Percentiles rank a stretch among this genome's conserved stretches.
These are phyloP conservation scores for Vanrija sp. DNA, from an alignment of 1,284 basidiomycete genomes.

Conservation along the genomic window DNA sequence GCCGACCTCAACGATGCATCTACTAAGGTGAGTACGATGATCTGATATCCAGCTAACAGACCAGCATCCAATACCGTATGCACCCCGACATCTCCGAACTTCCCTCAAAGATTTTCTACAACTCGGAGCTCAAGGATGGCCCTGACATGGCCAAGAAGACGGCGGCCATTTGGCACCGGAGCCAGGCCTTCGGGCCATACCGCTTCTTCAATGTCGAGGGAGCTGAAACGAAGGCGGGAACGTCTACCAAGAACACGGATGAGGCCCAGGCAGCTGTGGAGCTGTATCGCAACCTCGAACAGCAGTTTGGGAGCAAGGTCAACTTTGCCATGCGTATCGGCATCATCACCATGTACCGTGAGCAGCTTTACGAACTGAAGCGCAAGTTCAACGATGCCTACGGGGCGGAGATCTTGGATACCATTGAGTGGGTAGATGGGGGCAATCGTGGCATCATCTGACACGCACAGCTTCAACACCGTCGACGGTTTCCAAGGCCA, in stretches of 20 bases:
- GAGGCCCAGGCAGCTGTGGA: constrained; percentile 77
- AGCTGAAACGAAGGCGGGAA: constrained; percentile 52
- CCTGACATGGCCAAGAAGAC: constrained; percentile 85
- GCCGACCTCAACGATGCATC: constrained; percentile 73
- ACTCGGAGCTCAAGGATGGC: constrained; percentile 75
- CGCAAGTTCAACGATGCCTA: constrained; percentile 68
- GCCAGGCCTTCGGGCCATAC: constrained; percentile 78
- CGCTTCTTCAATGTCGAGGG: constrained; percentile 76
- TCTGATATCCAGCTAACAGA: background rate
- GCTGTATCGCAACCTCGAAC: constrained; percentile 69
- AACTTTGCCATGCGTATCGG: constrained; percentile 78
- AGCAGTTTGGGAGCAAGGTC: constrained; percentile 59
- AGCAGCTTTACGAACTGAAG: constrained; percentile 77
- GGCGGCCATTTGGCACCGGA: constrained; percentile 76
- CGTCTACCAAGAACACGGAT: constrained; percentile 72
- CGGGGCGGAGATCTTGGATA: constrained; percentile 65
- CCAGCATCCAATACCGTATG: constrained; percentile 95
- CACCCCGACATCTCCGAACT: constrained; percentile 91
- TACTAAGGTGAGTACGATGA: constrained; percentile 65
- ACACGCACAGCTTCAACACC: constrained; percentile 68
- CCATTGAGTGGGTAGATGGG: constrained; percentile 58
- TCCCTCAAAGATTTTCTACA: constrained; percentile 87
- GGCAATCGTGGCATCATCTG: background rate
- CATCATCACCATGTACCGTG: constrained; percentile 92
- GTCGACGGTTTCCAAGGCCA: constrained; percentile 98